Conservation (phyloP, 495 filamentous ascomycete genomes). For the Stereocaulon alpinum region DNA sequence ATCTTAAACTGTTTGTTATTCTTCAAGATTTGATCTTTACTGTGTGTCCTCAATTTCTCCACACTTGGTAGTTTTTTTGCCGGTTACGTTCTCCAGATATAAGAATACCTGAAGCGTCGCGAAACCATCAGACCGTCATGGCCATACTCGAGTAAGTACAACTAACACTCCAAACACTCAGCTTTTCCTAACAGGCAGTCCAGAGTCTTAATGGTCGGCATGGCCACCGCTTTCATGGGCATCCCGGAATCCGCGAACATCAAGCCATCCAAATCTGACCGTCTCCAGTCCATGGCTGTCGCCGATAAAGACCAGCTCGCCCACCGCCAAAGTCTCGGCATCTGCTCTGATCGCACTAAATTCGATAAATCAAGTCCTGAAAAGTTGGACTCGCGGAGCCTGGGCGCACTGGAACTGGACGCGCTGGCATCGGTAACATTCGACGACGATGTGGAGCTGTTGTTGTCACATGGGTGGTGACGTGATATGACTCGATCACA, state of each 20-base stretch:
- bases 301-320: not conserved
- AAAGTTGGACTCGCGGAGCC: too few relatives aligned
- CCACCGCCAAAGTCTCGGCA: not conserved
- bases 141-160: not conserved
- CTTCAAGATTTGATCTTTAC: too few relatives aligned
- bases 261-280: not conserved
- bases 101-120: not conserved
- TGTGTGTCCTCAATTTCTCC: too few relatives aligned
- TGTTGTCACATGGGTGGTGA: not conserved
- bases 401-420: not conserved
- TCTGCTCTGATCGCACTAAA: not conserved
- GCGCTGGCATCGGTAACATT: not conserved
- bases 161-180: not conserved
- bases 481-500: too few relatives aligned
- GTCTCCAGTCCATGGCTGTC: not conserved
- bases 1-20: not conserved
- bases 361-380: not conserved
- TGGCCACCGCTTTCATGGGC: not conserved
- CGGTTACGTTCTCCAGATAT: too few relatives aligned
- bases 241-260: not conserved
- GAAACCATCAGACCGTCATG: not conserved
- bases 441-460: not conserved
- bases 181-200: not conserved
- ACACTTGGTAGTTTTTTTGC: too few relatives aligned
- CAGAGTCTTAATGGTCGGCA: not conserved